Evolutionary conservation across 805 yeast species (phyloP), one percentile per base, ranked within the genome.

Genomic region (Hemisphaericaspora nanyangensis): DNA sequence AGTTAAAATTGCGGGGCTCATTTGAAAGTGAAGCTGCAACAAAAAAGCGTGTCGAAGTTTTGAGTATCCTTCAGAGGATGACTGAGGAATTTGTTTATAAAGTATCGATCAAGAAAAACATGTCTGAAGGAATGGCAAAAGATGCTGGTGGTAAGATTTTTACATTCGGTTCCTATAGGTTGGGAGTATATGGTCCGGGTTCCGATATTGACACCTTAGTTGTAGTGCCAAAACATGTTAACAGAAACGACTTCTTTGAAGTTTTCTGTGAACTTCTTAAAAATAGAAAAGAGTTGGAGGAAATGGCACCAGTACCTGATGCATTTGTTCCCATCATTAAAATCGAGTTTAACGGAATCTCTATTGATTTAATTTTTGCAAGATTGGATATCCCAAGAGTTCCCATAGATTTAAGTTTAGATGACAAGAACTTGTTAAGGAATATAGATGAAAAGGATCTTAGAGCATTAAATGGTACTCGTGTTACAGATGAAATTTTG

Each of bases 71-170:
- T 45, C 98, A 93, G 57, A 72, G 77, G 46, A 54, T 93, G 51
- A 77, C 85, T 0, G 77, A 82, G 50, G 86, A 83, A 47, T 91
- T 91, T 63, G 99, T 93, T 1, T 85, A 78, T 52, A 75, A 64
- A 11, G 97, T 89, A 7, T 83, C 95, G 3, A 73, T 77, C 47
- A 77, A 74, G 45, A 89, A 85, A 55, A 90, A 91, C 55, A 89
- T 93, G 96, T 80, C 89, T 26, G 98, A 93, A 44, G 96, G 97
- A 2, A 89, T 93, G 97, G 95, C 98, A 0, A 75, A 69, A 40
- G 99, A 93, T 61, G 95, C 98, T 0, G 99, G 99, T 28, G 99
- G 99, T 27, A 93, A 93, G 59, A 79, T 93, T n/a, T 93, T 90
- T 58, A 89, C 97, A 0, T 93, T 77, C 65, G 99, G 99, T 1